phyloP scores from a whole-genome alignment of 2,329 filamentous ascomycete species.

The Alternaria arbusti region DNA sequence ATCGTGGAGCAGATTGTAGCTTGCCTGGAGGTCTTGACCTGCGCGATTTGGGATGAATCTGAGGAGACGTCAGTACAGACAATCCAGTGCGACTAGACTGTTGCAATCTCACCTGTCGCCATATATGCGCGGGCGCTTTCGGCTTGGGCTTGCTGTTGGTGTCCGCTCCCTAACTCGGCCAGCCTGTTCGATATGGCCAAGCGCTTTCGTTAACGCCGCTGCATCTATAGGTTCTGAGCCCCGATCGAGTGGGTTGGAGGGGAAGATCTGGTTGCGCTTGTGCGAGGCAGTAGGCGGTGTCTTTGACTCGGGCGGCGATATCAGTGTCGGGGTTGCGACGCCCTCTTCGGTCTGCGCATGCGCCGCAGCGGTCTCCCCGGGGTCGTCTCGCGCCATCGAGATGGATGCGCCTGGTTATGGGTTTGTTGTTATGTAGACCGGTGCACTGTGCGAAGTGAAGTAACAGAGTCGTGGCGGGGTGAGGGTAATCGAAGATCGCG shows the following conservation, averaged over 20 bases:
- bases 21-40: slow-evolving; percentile 90
- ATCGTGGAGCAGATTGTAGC: slow-evolving; percentile 89
- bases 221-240: slow-evolving; percentile 65
- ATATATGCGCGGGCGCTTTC: slow-evolving; percentile 72
- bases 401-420: slow-evolving; percentile 14
- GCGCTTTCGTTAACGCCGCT: slow-evolving; percentile 64
- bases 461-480: slow-evolving; percentile 1
- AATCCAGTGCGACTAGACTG: too few species aligned
- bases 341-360: slow-evolving; percentile 32
- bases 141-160: slow-evolving; percentile 69
- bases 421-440: neutral
- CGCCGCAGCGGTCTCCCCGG: slow-evolving; percentile 20
- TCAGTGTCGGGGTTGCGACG: slow-evolving; percentile 53
- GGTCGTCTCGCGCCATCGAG: slow-evolving; percentile 28
- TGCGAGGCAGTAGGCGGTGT: slow-evolving; percentile 64
- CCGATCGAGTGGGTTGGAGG: slow-evolving; percentile 36
- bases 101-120: slow-evolving; percentile 53
- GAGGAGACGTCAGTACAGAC: slow-evolving; percentile 8
- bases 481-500: neutral
- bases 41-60: slow-evolving; percentile 96
- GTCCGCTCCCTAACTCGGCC: slow-evolving; percentile 66
- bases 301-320: slow-evolving; percentile 65
- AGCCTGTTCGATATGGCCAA: slow-evolving; percentile 67
- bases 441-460: neutral
- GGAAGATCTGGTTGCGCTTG: slow-evolving; percentile 53